Percentiles rank a stretch among this genome's conserved stretches.
Conservation (phyloP, 768 basidiomycete genomes). For the Favolaschia claudopus region DNA sequence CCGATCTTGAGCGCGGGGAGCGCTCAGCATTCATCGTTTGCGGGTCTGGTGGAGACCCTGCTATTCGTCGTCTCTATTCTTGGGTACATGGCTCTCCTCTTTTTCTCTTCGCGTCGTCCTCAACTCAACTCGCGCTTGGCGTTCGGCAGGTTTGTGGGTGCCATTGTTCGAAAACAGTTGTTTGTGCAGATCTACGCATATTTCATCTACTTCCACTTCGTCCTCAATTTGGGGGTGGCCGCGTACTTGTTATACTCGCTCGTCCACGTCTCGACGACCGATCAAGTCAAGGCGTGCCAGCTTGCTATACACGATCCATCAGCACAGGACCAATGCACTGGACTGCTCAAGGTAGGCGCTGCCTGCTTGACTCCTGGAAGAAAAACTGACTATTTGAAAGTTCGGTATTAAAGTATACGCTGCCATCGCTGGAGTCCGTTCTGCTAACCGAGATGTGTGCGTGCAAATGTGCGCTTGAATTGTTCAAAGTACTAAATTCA, state of each 20-base stretch:
- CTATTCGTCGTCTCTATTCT: slow-evolving; percentile 61
- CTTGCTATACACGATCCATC: slow-evolving; percentile 48
- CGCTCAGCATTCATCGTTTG: slow-evolving; percentile 54
- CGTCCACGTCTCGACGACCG: slow-evolving; percentile 51
- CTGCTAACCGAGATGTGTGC: slow-evolving; percentile 65
- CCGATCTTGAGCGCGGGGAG: slow-evolving; percentile 42
- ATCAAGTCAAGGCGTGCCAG: slow-evolving; percentile 54
- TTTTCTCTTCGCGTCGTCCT: not conserved
- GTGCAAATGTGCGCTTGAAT: slow-evolving; percentile 38
- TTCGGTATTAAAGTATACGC: slow-evolving; percentile 56
- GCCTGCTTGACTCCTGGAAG: not conserved
- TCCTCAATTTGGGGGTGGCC: slow-evolving; percentile 61
- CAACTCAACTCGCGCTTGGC: not conserved
- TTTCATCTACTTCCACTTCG: slow-evolving; percentile 63
- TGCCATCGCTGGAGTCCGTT: slow-evolving; percentile 50
- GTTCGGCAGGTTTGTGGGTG: slow-evolving; percentile 74
- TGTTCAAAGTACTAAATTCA: slow-evolving; percentile 5
- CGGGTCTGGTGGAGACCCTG: slow-evolving; percentile 60
- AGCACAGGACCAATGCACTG: slow-evolving; percentile 52
- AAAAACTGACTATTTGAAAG: slow-evolving; percentile 17
- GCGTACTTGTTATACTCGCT: slow-evolving; percentile 60
- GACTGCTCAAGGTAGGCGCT: slow-evolving; percentile 39
- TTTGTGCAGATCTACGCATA: slow-evolving; percentile 65
- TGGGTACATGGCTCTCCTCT: slow-evolving; percentile 51
- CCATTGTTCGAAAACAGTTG: slow-evolving; percentile 64